A percentile compares a stretch with the other conserved stretches of the same genome.
These are phyloP conservation scores for Ceratocystis harringtonii DNA, from an alignment of 2,329 filamentous ascomycete species.

Conservation along the genomic window DNA sequence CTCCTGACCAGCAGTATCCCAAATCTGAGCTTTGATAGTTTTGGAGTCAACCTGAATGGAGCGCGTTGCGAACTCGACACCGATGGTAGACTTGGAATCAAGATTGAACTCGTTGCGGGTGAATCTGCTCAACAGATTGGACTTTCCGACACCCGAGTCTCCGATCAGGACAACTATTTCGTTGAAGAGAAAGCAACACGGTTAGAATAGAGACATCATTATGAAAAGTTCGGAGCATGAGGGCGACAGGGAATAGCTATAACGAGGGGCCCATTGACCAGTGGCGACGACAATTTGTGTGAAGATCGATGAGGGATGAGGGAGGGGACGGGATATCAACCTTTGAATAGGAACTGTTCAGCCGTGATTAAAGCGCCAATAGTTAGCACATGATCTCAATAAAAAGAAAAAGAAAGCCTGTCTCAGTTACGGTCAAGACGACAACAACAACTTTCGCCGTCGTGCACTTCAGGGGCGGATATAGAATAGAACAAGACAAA, in stretches of 20 bases:
- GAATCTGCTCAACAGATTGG: slow-evolving; percentile 98
- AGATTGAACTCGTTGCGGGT: slow-evolving; percentile 99
- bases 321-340: slow-evolving; percentile 33
- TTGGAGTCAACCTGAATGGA: slow-evolving; percentile 98
- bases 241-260: slow-evolving; percentile 13
- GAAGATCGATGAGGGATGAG: slow-evolving; percentile 12
- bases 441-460: background rate
- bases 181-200: slow-evolving; percentile 13
- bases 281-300: background rate
- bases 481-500: slow-evolving; percentile 24
- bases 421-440: background rate
- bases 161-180: slow-evolving; percentile 83
- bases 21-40: slow-evolving; percentile 99
- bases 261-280: slow-evolving; percentile 13
- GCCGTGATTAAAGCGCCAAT: background rate
- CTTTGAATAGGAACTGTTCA: slow-evolving; percentile 94
- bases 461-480: background rate
- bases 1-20: slow-evolving; percentile 98
- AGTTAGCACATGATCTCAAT: background rate
- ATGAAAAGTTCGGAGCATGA: slow-evolving; percentile 11
- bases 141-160: slow-evolving; percentile 99
- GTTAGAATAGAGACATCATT: slow-evolving; percentile 22
- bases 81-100: slow-evolving; percentile 98
- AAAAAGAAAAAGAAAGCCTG: slow-evolving; percentile 17
- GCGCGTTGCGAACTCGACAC: slow-evolving; percentile 95